A percentile compares a stretch with the other conserved stretches of the same genome.
These are phyloP conservation scores for Spinellus fusiger DNA, from an alignment of 192 early-diverging fungal species.

Conservation along the genomic window DNA sequence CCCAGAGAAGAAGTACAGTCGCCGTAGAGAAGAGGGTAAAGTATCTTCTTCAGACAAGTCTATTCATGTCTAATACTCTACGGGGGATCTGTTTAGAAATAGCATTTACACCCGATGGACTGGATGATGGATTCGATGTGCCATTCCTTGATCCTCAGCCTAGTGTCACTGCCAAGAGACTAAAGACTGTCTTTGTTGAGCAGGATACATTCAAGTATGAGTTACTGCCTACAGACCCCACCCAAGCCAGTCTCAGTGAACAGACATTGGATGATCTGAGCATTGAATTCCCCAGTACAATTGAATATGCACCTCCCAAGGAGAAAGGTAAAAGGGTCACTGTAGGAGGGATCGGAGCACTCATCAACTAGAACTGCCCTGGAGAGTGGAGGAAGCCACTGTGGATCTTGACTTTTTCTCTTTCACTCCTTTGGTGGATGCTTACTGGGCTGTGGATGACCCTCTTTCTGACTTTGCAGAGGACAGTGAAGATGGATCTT, in stretches of 20 bases:
- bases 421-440: neutral
- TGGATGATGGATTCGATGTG: neutral
- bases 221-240: neutral
- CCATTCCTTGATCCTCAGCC: neutral
- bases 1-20: neutral
- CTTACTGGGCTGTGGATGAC: neutral
- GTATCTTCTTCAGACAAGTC: neutral
- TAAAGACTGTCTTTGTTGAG: neutral
- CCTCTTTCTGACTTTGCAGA: neutral
- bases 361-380: neutral
- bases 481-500: neutral
- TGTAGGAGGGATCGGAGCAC: neutral
- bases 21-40: neutral
- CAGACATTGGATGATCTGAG: neutral
- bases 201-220: neutral
- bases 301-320: conserved; percentile 5
- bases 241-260: neutral
- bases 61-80: neutral
- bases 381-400: neutral
- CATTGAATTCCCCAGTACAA: neutral
- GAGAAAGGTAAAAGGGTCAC: neutral
- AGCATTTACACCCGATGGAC: neutral
- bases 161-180: neutral
- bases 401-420: neutral
- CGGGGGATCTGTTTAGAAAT: neutral